Evolutionary conservation across 176 grass and related monocot species (phyloP), one percentile per base, ranked within the genome.

Genomic region (Carex pumila): DNA sequence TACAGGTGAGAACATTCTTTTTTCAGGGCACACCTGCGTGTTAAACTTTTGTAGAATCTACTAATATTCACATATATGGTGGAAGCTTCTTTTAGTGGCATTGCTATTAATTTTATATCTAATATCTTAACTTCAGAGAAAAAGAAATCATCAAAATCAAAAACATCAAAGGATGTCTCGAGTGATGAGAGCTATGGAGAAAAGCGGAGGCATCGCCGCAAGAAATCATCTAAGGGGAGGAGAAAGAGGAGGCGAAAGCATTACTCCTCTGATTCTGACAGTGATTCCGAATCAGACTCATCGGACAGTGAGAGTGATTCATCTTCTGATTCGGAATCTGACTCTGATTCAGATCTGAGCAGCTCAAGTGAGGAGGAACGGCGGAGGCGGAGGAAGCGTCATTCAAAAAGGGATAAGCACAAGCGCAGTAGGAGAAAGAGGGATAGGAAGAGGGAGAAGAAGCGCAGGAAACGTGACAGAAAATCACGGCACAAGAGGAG

Each of bases 351-450:
- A 58, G 93, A 94, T 85, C 52, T 94, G 71, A 99, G 97, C 75
- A 95, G 91, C 61, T 99, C 97, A 89, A 95, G 93, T 87, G 91
- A 94, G 87, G 93, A 94, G 85, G 97, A 96, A 45, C 79, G 90
- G 61, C 89, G 89, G 71, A 91, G 72, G 81, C 87, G 61, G 34
- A 87, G 71, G 83, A 99, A 87, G 90, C 94, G 84, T 63, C 84
- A 85, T 56, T 90, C 86, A 1, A 99, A 83, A 79, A 91, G 79
- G 85, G 90, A 90, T 37, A 98, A 99, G 70, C 76, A 78, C 65
- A 99, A 94, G 87, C 91, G 79, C 69, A 79, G 83, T 72, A 96
- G 84, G 87, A 87, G 97, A 86, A 96, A 89, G 85, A 92, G 87
- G 56, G 97, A 95, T 61, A 85, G 64, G 74, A 90, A 79, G 84